These are phyloP conservation scores for Aspergillus melleus DNA, from an alignment of 2,329 filamentous ascomycete species.

Conservation along the genomic window DNA sequence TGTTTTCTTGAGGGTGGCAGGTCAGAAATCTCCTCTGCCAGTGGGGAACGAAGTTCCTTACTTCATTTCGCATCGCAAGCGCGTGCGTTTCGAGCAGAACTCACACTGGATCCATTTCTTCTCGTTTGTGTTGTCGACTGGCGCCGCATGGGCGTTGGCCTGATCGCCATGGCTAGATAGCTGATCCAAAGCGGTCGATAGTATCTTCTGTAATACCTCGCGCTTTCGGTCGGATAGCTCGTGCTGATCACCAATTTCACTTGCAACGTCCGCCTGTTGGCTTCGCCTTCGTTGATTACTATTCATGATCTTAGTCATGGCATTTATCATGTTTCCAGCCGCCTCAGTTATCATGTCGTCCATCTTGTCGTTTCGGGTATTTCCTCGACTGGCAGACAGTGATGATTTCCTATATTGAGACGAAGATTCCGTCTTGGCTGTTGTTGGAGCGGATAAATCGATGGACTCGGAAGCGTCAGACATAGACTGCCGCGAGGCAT, in stretches of 20 bases:
- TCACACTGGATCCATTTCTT: constrained; percentile 32
- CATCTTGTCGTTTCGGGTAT: constrained; percentile 11
- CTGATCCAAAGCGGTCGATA: constrained; percentile 30
- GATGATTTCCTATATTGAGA: not conserved
- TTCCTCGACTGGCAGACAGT: not conserved
- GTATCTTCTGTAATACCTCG: constrained; percentile 34
- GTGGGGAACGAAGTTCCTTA: constrained; percentile 15
- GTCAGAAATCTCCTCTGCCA: not conserved
- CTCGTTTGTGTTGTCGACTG: constrained; percentile 20
- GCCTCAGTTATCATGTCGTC: constrained; percentile 28
- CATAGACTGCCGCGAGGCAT: not conserved
- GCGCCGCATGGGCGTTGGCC: not conserved
- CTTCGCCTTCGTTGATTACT: constrained; percentile 23
- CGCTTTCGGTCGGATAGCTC: constrained; percentile 29
- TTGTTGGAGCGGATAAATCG: not conserved
- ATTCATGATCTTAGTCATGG: constrained; percentile 35
- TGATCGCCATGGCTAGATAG: constrained; percentile 20
- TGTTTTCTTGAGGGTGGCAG: constrained; percentile 65
- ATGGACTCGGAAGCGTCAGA: not conserved
- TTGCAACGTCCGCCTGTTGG: constrained; percentile 22
- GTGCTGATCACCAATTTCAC: constrained; percentile 21
- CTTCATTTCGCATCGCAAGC: constrained; percentile 40
- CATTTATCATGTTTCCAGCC: constrained; percentile 33
- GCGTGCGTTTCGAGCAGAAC: constrained; percentile 31
- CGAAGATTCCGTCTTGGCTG: not conserved